Base-by-base conservation (phyloP, 345 rosid genomes). In the Gossypium stocksii region DNA sequence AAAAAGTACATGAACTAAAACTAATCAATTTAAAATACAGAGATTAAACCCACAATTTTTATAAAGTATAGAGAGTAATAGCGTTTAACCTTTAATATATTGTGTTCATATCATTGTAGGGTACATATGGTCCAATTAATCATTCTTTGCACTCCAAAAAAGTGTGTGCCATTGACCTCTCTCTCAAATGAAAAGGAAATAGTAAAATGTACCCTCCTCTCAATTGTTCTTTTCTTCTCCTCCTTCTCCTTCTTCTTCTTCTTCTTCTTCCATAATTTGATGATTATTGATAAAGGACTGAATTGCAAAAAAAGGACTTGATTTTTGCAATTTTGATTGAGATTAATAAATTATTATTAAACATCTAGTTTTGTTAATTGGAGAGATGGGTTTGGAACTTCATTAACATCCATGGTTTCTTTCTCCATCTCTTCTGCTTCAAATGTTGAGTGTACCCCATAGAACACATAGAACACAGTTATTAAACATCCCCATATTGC, bases 361-460 rank as follows among this genome's bases (percentile, higher is more conserved):
- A 82, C 85, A 13, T 82, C 89, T 66, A 81, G 68, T 80, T 82
- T 87, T 29, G 71, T 80, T 52, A 53, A 89, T 51, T 78, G 87
- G 71, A 70, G n/a, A 29, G 85, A 78, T 70, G 85, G 74, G 72
- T 75, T 85, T 67, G 80, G 72, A 14, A 77, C 41, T 9, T 78
- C 79, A 41, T 49, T 80, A 2, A 56, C 80, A 58, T 46, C 71
- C 80, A 17, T 29, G 46, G 70, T 74, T 67, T 79, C 88, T 75
- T 82, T 74, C 70, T 79, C 88, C 77, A 82, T 73, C 76, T 90
- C 96, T 79, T 94, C 98, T 1, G 92, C 96, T 76, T 89, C 84
- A 60, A 89, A 91, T 68, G 94, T 90, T 38, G 91, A 87, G 76
- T 94, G 98, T 41, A 94, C 98, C 45, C 98, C 96, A 76, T 94